Percentiles rank a stretch among this genome's conserved stretches.
These are phyloP conservation scores for Trifolium subterraneum DNA, from an alignment of 306 rosid species.

Conservation along the genomic window DNA sequence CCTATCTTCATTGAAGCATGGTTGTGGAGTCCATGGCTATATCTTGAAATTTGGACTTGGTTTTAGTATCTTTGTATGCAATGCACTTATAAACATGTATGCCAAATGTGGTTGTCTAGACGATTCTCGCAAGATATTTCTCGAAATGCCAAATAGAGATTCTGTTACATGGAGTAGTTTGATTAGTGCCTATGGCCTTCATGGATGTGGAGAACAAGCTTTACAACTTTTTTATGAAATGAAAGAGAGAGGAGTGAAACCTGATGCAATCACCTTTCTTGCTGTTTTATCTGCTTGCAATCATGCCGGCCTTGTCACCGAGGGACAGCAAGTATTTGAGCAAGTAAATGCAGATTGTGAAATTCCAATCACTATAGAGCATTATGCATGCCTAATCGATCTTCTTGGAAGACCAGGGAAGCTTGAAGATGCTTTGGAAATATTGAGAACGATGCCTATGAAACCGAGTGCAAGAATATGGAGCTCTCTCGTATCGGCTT, in stretches of 20 bases:
- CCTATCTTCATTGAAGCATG: constrained; percentile 52
- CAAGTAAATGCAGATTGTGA: constrained; percentile 40
- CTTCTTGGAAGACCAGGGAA: constrained; percentile 74
- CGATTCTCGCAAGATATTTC: constrained; percentile 51
- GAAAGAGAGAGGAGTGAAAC: constrained; percentile 54
- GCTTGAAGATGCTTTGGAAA: constrained; percentile 66
- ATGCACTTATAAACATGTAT: constrained; percentile 73
- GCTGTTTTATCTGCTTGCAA: constrained; percentile 68
- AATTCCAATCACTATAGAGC: constrained; percentile 51
- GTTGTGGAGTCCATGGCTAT: constrained; percentile 55
- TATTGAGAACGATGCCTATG: constrained; percentile 58
- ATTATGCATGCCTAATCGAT: constrained; percentile 65
- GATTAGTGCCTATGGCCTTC: constrained; percentile 62
- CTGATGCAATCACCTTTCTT: constrained; percentile 61
- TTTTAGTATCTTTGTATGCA: constrained; percentile 53
- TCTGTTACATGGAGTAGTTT: constrained; percentile 67
- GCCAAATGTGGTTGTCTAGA: constrained; percentile 66
- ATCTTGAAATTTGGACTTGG: constrained; percentile 54
- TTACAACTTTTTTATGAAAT: constrained; percentile 58
- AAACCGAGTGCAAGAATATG: constrained; percentile 63
- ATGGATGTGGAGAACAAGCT: constrained; percentile 67
- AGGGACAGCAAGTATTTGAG: constrained; percentile 59
- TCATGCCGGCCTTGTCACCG: constrained; percentile 68
- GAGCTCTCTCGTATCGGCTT: constrained; percentile 69
- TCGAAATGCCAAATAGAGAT: constrained; percentile 59